Conservation (phyloP, 805 yeast species). For the Schwanniomyces sp. region DNA sequence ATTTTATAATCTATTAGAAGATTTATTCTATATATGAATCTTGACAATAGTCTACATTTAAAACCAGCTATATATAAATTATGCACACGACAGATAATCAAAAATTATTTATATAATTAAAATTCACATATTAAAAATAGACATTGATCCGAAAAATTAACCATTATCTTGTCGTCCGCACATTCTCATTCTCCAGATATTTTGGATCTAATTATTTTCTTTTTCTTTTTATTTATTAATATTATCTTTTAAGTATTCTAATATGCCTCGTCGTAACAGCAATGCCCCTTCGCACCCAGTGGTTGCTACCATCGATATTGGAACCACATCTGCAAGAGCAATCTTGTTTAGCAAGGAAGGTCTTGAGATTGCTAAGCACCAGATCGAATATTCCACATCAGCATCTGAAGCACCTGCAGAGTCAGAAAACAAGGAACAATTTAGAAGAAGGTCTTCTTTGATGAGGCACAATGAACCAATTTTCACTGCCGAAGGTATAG, state of each 20-base stretch:
- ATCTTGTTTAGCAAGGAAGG: conserved; percentile 76
- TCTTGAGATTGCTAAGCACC: conserved; percentile 80
- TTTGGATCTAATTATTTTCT: background rate
- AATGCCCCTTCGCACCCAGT: conserved; percentile 41
- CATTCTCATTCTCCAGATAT: background rate
- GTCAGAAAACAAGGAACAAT: conserved; percentile 43
- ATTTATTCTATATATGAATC: too few relatives aligned
- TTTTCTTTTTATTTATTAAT: background rate
- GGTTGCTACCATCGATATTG: conserved; percentile 80
- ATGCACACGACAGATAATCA: background rate
- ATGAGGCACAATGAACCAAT: conserved; percentile 54
- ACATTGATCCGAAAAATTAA: background rate
- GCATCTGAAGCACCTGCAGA: conserved; percentile 54
- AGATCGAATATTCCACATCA: conserved; percentile 82
- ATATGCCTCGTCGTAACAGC: conserved; percentile 44
- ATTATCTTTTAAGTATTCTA: background rate
- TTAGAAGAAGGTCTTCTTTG: conserved; percentile 42
- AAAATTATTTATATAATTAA: background rate
- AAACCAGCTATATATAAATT: too few relatives aligned
- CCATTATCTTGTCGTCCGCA: background rate
- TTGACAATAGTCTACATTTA: too few relatives aligned
- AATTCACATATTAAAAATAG: background rate
- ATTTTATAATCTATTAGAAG: too few relatives aligned
- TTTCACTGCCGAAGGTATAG: conserved; percentile 73
- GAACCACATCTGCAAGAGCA: conserved; percentile 90